These are phyloP conservation scores for Exophiala spinifera DNA, from an alignment of 2,329 filamentous ascomycete genomes.

Conservation along the genomic window DNA sequence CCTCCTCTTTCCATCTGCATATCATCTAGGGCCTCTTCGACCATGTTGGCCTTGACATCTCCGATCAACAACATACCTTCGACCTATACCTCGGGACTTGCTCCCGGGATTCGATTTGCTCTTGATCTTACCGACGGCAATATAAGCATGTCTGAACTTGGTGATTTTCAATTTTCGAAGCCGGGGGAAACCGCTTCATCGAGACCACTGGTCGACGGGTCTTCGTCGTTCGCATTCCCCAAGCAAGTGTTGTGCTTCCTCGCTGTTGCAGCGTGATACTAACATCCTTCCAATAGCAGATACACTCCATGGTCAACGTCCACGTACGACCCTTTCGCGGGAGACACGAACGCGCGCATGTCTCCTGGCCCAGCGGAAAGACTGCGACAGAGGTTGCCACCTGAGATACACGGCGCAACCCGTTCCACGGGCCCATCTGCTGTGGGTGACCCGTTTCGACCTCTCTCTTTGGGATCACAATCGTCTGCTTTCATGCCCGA, in stretches of 20 bases:
- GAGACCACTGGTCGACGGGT: constrained; percentile 9
- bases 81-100: constrained; percentile 18
- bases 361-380: constrained; percentile 22
- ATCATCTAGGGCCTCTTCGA: constrained; percentile 13
- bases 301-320: constrained; percentile 19
- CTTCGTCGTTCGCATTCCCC: constrained; percentile 15
- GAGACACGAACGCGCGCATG: constrained; percentile 18
- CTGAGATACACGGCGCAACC: constrained; percentile 20
- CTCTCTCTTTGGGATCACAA: constrained; percentile 19
- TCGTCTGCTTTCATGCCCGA: constrained; percentile 21
- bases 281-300: constrained; percentile 9
- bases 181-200: constrained; percentile 11
- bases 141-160: constrained; percentile 17
- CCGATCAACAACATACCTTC: constrained; percentile 21
- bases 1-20: constrained; percentile 7
- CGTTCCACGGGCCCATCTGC: constrained; percentile 16
- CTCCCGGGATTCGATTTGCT: constrained; percentile 24
- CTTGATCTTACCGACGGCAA: constrained; percentile 22
- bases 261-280: background rate
- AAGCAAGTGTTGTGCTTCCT: constrained; percentile 9
- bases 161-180: constrained; percentile 15
- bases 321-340: constrained; percentile 22
- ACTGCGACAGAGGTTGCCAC: constrained; percentile 20
- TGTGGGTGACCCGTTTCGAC: constrained; percentile 21
- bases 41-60: constrained; percentile 24